These are phyloP conservation scores for Ogataea neopini DNA, from an alignment of 805 yeast species.

Conservation along the genomic window DNA sequence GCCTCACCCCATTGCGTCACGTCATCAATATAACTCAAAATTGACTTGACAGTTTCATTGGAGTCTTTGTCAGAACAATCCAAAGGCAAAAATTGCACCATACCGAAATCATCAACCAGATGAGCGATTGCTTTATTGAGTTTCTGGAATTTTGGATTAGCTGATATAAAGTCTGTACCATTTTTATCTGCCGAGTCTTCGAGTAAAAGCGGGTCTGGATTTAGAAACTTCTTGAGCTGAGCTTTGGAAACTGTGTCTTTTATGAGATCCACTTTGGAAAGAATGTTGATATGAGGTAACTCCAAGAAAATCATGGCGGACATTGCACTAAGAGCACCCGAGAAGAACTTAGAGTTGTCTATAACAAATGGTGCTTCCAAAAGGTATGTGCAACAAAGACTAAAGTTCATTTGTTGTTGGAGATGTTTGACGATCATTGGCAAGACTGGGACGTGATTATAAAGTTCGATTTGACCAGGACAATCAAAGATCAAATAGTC, in stretches of 20 bases:
- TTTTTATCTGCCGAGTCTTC: slow-evolving; percentile 38
- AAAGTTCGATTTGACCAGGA: slow-evolving; percentile 95
- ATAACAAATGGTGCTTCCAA: slow-evolving; percentile 93
- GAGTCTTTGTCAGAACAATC: slow-evolving; percentile 64
- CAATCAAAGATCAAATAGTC: slow-evolving; percentile 94
- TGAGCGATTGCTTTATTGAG: slow-evolving; percentile 83
- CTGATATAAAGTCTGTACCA: slow-evolving; percentile 31
- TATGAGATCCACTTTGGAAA: slow-evolving; percentile 84
- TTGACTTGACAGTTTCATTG: slow-evolving; percentile 72
- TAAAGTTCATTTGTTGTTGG: slow-evolving; percentile 75
- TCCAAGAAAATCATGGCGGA: slow-evolving; percentile 95
- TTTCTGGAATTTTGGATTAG: slow-evolving; percentile 60
- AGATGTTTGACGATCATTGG: slow-evolving; percentile 89
- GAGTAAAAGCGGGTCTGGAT: slow-evolving; percentile 86
- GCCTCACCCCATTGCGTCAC: slow-evolving; percentile 96
- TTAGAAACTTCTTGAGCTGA: slow-evolving; percentile 78
- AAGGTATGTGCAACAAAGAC: slow-evolving; percentile 87
- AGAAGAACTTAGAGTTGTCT: slow-evolving; percentile 88
- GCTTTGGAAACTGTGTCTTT: slow-evolving; percentile 75
- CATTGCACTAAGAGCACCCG: slow-evolving; percentile 97
- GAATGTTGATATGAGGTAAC: slow-evolving; percentile 88
- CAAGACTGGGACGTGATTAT: slow-evolving; percentile 90
- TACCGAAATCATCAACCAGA: slow-evolving; percentile 94
- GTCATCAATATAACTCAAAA: slow-evolving; percentile 90
- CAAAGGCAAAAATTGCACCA: slow-evolving; percentile 95